These are phyloP conservation scores for Pythium monospermum DNA, from an alignment of 352 stramenopile species.

Conservation along the genomic window DNA sequence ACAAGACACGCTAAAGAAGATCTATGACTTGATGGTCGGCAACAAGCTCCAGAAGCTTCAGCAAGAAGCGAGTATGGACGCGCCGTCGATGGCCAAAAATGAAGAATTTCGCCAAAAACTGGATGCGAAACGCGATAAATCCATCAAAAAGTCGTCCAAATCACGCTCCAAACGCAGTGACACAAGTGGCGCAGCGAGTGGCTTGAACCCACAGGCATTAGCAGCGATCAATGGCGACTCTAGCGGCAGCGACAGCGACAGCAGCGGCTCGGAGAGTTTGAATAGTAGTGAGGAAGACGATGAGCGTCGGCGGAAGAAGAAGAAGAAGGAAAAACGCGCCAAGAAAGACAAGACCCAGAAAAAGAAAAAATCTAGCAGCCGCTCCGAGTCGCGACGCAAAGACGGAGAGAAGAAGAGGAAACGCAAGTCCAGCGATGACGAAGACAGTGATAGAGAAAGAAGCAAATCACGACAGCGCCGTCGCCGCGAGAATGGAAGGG, in stretches of 20 bases:
- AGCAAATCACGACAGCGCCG: too few relatives aligned
- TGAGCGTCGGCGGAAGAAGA: conserved; percentile 21
- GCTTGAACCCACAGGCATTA: conserved; percentile 67
- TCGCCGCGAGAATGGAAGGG: too few relatives aligned
- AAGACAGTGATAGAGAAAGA: too few relatives aligned
- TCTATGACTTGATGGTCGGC: conserved; percentile 69
- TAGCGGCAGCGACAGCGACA: conserved; percentile 23
- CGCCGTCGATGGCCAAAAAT: conserved; percentile 29
- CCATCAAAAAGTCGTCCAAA: conserved; percentile 47
- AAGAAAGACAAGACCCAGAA: too few relatives aligned
- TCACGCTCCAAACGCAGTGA: conserved; percentile 27
- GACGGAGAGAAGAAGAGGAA: too few relatives aligned
- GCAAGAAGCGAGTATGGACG: conserved; percentile 43
- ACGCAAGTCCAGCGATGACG: too few relatives aligned
- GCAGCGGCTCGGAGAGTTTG: conserved; percentile 22
- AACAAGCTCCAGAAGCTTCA: conserved; percentile 71
- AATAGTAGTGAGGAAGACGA: too few relatives aligned
- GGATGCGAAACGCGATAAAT: conserved; percentile 61
- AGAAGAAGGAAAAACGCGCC: conserved; percentile 46
- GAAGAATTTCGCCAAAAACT: conserved; percentile 57
- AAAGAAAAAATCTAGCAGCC: too few relatives aligned
- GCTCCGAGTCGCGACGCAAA: too few relatives aligned
- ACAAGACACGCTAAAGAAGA: conserved; percentile 66
- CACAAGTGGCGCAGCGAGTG: conserved; percentile 29
- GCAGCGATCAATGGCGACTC: conserved; percentile 51